These are phyloP conservation scores for Neonectria coccinea DNA, from an alignment of 2,329 filamentous ascomycete genomes.

Conservation along the genomic window DNA sequence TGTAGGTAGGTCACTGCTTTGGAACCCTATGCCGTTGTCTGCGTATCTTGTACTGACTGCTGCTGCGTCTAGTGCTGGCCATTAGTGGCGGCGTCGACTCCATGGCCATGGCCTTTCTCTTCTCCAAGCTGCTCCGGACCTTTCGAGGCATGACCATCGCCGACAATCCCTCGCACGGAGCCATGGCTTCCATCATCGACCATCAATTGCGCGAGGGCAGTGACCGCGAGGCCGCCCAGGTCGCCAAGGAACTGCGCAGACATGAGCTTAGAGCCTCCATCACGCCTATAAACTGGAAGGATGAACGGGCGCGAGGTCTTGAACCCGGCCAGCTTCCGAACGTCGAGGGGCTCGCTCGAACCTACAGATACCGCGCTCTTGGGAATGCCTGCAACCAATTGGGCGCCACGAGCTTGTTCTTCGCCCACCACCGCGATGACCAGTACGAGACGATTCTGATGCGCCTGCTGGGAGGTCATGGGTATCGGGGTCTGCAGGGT, in stretches of 20 bases:
- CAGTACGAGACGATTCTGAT: slow-evolving; percentile 91
- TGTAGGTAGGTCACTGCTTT: slow-evolving; percentile 55
- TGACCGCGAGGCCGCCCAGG: slow-evolving; percentile 61
- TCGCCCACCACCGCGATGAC: slow-evolving; percentile 91
- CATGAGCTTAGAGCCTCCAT: slow-evolving; percentile 51
- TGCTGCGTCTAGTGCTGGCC: slow-evolving; percentile 70
- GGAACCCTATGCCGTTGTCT: neutral
- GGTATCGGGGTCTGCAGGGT: slow-evolving; percentile 76
- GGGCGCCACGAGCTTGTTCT: slow-evolving; percentile 71
- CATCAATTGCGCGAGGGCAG: slow-evolving; percentile 68
- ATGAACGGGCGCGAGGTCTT: slow-evolving; percentile 45
- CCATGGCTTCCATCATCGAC: slow-evolving; percentile 66
- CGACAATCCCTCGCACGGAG: slow-evolving; percentile 58
- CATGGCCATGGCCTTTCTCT: slow-evolving; percentile 91
- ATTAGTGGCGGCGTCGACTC: slow-evolving; percentile 95
- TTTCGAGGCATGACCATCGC: slow-evolving; percentile 54
- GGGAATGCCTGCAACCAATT: slow-evolving; percentile 68
- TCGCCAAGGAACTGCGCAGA: slow-evolving; percentile 54
- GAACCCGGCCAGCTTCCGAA: slow-evolving; percentile 62
- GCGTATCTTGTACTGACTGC: slow-evolving; percentile 2
- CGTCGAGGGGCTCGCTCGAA: slow-evolving; percentile 82
- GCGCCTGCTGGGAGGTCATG: slow-evolving; percentile 76
- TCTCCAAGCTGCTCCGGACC: slow-evolving; percentile 59
- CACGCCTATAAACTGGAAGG: slow-evolving; percentile 60
- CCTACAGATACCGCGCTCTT: slow-evolving; percentile 77